Evolutionary conservation across 1,139 yeast genomes (phyloP), one percentile per base, ranked within the genome.

Genomic region (Hyphopichia buzzinii): DNA sequence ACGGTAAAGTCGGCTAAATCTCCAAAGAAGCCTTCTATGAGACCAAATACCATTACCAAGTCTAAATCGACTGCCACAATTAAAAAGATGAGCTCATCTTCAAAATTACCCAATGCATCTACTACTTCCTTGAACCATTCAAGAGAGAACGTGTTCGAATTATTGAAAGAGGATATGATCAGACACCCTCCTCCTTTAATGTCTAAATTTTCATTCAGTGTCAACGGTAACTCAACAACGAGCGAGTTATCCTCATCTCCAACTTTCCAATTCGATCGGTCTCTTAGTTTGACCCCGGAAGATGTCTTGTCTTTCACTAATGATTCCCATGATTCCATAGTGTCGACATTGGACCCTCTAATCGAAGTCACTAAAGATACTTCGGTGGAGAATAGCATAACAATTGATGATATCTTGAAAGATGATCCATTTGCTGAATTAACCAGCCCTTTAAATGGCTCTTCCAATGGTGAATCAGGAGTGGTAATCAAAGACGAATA

Each of bases 341-440:
- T 8, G 5, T 15, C 33, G 16, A 8, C 26, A n/a, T 30, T 30
- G 13, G 15, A 22, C 23, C 23, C 23, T 7, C 23, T 19, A 19
- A 19, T 19, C 6, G 23, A 19, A 19, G 23, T 19, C 10, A 19
- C 23, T 19, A 17, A n/a, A 17, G 26, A 30, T 14, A 21, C 26
- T 13, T 8, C 27, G 8, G 12, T 29, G 17, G 22, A 30, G 16
- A 30, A 15, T 16, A 17, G 29, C 24, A 35, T 50, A 23, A 51
- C 57, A 4, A 52, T 56, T n/a, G 59, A 57, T 22, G 61, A 55
- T 33, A 39, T 56, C 13, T 40, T 57, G 23, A 45, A 48, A 31
- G 40, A 46, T n/a, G 56, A 55, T 34, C 61, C 62, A 4, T 52
- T 57, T 27, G 49, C 46, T 3, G 49, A 42, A 28, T 42, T 30